phyloP scores from a whole-genome alignment of 2,329 filamentous ascomycete genomes.

The Torrubiella hemipterigena region DNA sequence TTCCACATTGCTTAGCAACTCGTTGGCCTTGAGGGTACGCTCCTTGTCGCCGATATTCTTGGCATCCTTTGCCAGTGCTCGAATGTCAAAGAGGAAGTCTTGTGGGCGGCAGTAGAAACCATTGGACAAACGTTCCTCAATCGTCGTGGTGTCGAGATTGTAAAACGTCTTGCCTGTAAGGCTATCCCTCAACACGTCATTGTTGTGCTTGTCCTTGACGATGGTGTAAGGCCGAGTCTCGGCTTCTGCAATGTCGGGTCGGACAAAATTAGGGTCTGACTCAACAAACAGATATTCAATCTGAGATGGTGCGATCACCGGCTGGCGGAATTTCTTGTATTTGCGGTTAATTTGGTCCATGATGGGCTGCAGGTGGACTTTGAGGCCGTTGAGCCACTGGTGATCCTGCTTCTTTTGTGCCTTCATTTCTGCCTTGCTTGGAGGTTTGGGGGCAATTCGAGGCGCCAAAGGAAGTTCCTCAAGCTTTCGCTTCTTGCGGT shows the following conservation, averaged over 20 bases:
- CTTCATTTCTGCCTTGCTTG: constrained; percentile 70
- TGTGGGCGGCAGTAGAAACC: constrained; percentile 87
- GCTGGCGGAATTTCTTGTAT: constrained; percentile 78
- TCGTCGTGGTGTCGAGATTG: constrained; percentile 84
- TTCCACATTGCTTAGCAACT: constrained; percentile 85
- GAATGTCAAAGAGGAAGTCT: constrained; percentile 84
- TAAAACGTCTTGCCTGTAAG: constrained; percentile 80
- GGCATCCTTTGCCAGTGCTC: constrained; percentile 72
- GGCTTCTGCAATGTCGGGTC: constrained; percentile 37
- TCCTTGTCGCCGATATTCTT: constrained; percentile 74
- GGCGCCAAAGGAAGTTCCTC: constrained; percentile 67
- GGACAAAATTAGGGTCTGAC: constrained; percentile 59
- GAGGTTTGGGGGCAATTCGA: constrained; percentile 52
- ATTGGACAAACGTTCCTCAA: constrained; percentile 93
- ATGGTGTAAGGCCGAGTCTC: constrained; percentile 68
- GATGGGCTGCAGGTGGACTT: constrained; percentile 80
- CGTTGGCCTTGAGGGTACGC: constrained; percentile 74
- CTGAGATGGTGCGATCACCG: constrained; percentile 60
- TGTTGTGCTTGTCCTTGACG: constrained; percentile 66
- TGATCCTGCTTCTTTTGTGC: constrained; percentile 72
- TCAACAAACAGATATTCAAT: constrained; percentile 81
- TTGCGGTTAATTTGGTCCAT: constrained; percentile 94
- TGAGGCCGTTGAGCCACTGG: constrained; percentile 73
- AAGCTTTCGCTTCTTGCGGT: constrained; percentile 76
- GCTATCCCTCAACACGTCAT: constrained; percentile 63